These are phyloP conservation scores for Hymenoscyphus albidus DNA, from an alignment of 2,329 filamentous ascomycete genomes.

Conservation along the genomic window DNA sequence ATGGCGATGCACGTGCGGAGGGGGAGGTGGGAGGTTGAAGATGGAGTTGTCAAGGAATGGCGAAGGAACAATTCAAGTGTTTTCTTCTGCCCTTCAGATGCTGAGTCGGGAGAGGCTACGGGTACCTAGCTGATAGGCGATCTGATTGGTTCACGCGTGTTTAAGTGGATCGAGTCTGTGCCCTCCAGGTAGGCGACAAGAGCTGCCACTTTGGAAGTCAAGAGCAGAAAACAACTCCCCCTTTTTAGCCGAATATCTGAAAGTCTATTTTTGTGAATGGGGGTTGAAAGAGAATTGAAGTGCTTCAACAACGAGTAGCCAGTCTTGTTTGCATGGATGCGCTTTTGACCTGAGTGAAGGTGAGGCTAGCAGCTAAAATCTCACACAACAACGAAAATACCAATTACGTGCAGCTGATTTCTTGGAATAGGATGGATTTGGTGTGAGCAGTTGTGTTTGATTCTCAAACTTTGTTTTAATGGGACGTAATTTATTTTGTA, in stretches of 20 bases:
- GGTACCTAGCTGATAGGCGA: too few species aligned
- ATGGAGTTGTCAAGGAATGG: conserved; percentile 12
- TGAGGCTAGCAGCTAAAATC: not conserved
- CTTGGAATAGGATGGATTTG: too few species aligned
- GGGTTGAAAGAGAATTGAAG: not conserved
- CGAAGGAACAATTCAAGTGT: conserved; percentile 10
- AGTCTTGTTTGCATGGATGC: not conserved
- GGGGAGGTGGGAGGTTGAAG: conserved; percentile 9
- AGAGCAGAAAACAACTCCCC: not conserved
- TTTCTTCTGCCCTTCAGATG: conserved; percentile 18
- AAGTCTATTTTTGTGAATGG: not conserved
- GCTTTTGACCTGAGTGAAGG: not conserved
- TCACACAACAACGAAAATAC: too few species aligned
- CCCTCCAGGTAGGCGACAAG: too few species aligned
- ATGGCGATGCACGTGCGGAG: conserved; percentile 10
- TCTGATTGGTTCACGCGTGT: too few species aligned
- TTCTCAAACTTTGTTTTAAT: too few species aligned
- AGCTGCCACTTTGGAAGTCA: not conserved
- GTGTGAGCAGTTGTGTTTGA: too few species aligned
- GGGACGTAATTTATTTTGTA: too few species aligned
- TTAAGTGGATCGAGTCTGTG: too few species aligned
- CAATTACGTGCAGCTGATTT: too few species aligned
- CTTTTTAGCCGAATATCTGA: not conserved
- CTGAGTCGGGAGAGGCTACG: not conserved
- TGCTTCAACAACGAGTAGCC: not conserved